These are phyloP conservation scores for Climacium dendroides DNA, from an alignment of 225 moss, liverwort and hornwort genomes.

Conservation along the genomic window DNA sequence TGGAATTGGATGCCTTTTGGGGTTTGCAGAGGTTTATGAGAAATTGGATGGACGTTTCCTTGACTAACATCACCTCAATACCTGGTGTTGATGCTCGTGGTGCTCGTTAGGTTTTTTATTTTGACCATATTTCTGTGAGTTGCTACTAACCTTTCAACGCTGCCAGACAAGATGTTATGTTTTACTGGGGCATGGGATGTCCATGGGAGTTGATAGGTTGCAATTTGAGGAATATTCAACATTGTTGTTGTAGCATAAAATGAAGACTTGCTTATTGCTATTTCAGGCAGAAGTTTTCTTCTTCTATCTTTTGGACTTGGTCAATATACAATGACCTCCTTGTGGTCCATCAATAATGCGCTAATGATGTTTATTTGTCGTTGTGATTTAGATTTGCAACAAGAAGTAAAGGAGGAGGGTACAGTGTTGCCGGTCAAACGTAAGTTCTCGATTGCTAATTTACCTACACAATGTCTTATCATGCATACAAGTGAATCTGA, in stretches of 20 bases:
- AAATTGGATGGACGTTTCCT: not conserved
- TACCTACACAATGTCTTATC: not conserved
- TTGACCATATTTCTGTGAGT: conserved; percentile 43
- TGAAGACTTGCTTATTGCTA: not conserved
- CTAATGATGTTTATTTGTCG: not conserved
- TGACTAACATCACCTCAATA: conserved; percentile 19
- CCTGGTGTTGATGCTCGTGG: conserved; percentile 20
- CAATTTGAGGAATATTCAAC: not conserved
- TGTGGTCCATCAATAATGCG: not conserved
- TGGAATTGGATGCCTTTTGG: not conserved
- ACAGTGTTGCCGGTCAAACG: conserved; percentile 21
- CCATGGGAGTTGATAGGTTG: not conserved
- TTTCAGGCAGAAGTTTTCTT: not conserved
- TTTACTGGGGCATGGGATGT: not conserved
- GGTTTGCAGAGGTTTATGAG: not conserved
- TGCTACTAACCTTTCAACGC: not conserved
- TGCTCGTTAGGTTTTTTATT: conserved; percentile 15
- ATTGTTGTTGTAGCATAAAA: not conserved
- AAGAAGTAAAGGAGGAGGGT: conserved; percentile 31
- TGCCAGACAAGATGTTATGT: not conserved
- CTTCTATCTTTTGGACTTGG: not conserved
- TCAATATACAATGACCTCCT: not conserved
- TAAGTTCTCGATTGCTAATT: not conserved
- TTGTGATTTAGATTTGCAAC: conserved; percentile 27
- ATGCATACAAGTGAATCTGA: not conserved